Evolutionary conservation across 78 protist genomes (phyloP), one percentile per base, ranked within the genome.

Genomic region (Dictyostelium discoideum): DNA sequence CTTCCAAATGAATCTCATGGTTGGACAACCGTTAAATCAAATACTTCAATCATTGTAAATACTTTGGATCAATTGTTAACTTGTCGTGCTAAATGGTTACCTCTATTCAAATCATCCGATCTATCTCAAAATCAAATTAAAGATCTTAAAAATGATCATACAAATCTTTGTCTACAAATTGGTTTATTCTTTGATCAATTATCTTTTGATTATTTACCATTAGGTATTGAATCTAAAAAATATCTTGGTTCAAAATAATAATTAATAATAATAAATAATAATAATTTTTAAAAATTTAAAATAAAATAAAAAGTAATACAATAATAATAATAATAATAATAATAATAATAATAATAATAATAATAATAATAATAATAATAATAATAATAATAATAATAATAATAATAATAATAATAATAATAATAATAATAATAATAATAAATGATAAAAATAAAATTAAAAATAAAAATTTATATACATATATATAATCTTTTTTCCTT

Each of bases 1-100:
- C 67, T 50, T 20, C 95, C 95, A 67, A 90, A 90, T 90, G 95
- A 82, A 48, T 90, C 95, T 11, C 95, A 90, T 83, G 95, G 95
- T 26, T 90, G 95, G 95, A 90, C 95, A 16, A 40, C 85, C 20
- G 95, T 90, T 50, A 90, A 90, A 73, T 82, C 95, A 72, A 90
- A 80, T 54, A 82, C 85, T 10, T 80, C 95, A 22, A 80, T 72
- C 20, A 90, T 90, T 26, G 60, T 80, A 24, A 83, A 73, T 83
- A 90, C 85, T 8, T 13, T 90, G 14, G 95, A 90, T 82, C 95
- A 90, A 90, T 32, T 90, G 2, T 72, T 90, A 73, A 69, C 87
- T n/a, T 67, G 63, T 11, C 72, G 95, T 72, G 16, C 72, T 7
- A 90, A 90, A 82, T 90, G 87, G 88, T 50, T 90, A 83, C 85